A percentile compares a stretch with the other conserved stretches of the same genome.
Conservation (phyloP, 73 alveolate species). For the Tetrahymena malaccensis region DNA sequence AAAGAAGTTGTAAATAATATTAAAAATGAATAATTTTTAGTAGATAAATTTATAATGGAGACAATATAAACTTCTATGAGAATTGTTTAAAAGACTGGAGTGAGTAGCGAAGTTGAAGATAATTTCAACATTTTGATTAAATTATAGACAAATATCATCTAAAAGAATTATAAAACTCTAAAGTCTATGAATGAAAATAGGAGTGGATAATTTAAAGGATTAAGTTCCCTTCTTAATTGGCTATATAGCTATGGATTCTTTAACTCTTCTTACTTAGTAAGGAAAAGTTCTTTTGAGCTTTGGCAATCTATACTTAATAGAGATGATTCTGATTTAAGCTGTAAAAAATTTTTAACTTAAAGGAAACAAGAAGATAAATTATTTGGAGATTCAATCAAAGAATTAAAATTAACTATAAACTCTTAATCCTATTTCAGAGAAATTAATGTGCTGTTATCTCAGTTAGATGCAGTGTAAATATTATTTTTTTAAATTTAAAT, state of each 20-base stretch:
- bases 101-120: constrained; percentile 54
- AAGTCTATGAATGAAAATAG: constrained; percentile 23
- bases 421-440: background rate
- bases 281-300: background rate
- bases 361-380: background rate
- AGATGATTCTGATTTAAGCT: background rate
- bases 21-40: constrained; percentile 43
- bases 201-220: constrained; percentile 2
- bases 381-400: background rate
- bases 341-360: background rate
- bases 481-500: background rate
- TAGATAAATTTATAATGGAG: constrained; percentile 75
- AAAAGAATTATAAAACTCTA: background rate
- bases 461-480: background rate
- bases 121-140: constrained; percentile 16
- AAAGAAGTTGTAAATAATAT: constrained; percentile 62
- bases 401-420: background rate
- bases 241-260: background rate
- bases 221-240: background rate
- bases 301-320: background rate
- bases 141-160: constrained; percentile 3
- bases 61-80: constrained; percentile 62
- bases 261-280: background rate
- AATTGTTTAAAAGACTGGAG: constrained; percentile 65
- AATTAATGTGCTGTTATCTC: background rate